Base-by-base conservation (phyloP, 495 filamentous ascomycete species). In the Lasiosphaeriaceae sp. region DNA sequence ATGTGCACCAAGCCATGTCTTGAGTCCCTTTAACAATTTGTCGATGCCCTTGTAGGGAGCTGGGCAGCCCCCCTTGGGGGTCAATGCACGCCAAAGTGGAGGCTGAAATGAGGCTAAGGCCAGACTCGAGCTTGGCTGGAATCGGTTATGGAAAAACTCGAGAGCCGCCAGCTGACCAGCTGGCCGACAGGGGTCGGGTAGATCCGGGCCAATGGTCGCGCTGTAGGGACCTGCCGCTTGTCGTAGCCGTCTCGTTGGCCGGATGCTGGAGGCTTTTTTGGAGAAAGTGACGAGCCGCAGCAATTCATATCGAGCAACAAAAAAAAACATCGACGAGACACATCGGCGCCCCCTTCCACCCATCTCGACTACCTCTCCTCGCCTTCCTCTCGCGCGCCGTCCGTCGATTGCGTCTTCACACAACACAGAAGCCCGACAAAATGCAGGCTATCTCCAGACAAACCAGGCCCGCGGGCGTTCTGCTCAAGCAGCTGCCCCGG, bases 391-490 rank as follows among this genome's bases (percentile, higher is more conserved):
- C 39, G 8, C 39, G 14, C 39, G 12, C 39, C 5, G n/a, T 14
- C 14, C 39, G 1, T 43, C n/a, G 12, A 16, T n/a, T 43, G 34
- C 34, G 34, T 14, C 34, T 2, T 14, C 34, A 37, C 34, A 14
- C 34, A 37, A 14, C 34, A 43, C 39, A 14, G 9, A 43, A 11
- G 39, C 26, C 43, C 31, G n/a, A n/a, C n/a, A 61, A 50, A n/a
- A 80, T 80, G 77, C 75, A 77, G 66, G 71, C 77, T 20, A 65
- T 80, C 63, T 57, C 74, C 34, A 73, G 75, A 66, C 76, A 76
- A 64, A 59, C 74, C 54, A 70, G 78, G 64, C 72, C 77, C 54
- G 65, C 72, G 62, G 70, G 71, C 66, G 65, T 69, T 59, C 63
- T 77, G 57, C 54, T 78, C 68, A 69, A 71, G 63, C 69, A 74